Conservation (phyloP, 2,329 filamentous ascomycete species). For the Calonectria pauciramosa region DNA sequence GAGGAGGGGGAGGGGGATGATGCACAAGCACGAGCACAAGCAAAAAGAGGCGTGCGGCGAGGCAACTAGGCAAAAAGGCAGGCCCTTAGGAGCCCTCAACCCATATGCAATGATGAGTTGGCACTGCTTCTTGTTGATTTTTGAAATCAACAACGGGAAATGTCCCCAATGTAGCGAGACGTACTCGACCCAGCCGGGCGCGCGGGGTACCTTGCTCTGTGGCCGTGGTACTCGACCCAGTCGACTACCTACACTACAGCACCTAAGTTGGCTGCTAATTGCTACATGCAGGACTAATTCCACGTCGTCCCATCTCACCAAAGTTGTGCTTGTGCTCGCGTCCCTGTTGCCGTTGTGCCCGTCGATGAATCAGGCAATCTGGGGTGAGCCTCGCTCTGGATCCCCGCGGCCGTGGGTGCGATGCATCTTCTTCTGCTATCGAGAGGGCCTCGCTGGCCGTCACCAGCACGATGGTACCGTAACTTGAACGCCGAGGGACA, state of each 20-base stretch:
- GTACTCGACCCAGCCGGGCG: constrained; percentile 35
- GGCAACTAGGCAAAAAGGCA: constrained; percentile 42
- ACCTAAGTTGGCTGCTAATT: constrained; percentile 14
- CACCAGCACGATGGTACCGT: constrained; percentile 12
- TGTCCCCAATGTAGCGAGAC: constrained; percentile 38
- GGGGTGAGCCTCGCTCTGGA: background rate
- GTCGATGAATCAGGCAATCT: constrained; percentile 21
- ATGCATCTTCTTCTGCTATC: constrained; percentile 12
- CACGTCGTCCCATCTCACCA: constrained; percentile 18
- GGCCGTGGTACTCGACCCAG: constrained; percentile 22
- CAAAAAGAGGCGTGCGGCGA: constrained; percentile 38
- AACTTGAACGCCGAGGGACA: constrained; percentile 15
- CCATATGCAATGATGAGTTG: constrained; percentile 84
- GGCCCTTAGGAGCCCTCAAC: constrained; percentile 51
- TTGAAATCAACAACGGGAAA: constrained; percentile 50
- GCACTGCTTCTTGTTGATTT: constrained; percentile 73
- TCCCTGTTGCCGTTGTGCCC: background rate
- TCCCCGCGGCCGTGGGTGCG: background rate
- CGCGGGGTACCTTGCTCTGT: constrained; percentile 37
- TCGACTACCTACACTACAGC: constrained; percentile 12
- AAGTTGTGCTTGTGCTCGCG: background rate
- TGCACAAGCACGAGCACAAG: constrained; percentile 19
- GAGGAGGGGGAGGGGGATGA: constrained; percentile 30
- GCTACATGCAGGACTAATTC: constrained; percentile 5
- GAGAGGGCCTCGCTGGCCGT: constrained; percentile 10